These are phyloP conservation scores for Polygonum aviculare DNA, from an alignment of 148 eudicot genomes.

Conservation along the genomic window DNA sequence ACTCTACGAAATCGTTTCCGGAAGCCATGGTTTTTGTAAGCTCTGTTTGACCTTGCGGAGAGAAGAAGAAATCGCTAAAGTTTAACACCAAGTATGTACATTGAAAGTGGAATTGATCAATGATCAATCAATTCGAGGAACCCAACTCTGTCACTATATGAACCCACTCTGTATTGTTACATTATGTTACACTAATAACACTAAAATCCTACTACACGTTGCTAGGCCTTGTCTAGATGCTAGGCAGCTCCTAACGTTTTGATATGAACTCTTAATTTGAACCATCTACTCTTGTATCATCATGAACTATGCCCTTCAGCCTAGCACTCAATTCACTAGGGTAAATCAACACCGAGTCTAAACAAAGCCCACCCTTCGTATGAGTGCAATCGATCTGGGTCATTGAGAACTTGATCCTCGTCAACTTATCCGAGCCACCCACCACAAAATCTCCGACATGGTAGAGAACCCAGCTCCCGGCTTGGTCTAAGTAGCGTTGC, in stretches of 20 bases:
- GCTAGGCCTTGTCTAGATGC: too few species aligned
- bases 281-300: not conserved
- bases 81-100: not conserved
- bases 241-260: too few species aligned
- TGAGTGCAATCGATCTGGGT: constrained; percentile 81
- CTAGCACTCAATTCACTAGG: constrained; percentile 22
- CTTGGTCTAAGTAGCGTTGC: constrained; percentile 28
- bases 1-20: constrained; percentile 29
- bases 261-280: too few species aligned
- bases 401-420: constrained; percentile 52
- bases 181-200: not conserved
- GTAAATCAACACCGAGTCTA: constrained; percentile 58
- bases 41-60: not conserved
- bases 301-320: not conserved
- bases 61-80: not conserved
- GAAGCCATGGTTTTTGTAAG: not conserved
- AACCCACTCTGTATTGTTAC: too few species aligned
- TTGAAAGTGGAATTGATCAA: not conserved
- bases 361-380: constrained; percentile 60
- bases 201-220: not conserved
- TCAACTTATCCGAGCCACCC: constrained; percentile 10
- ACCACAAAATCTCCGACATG: constrained; percentile 63
- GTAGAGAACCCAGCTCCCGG: constrained; percentile 39
- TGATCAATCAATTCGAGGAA: not conserved
- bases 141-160: not conserved